These are phyloP conservation scores for Tylopilus plumbeoviolaceoides DNA, from an alignment of 768 basidiomycete genomes.

Conservation along the genomic window DNA sequence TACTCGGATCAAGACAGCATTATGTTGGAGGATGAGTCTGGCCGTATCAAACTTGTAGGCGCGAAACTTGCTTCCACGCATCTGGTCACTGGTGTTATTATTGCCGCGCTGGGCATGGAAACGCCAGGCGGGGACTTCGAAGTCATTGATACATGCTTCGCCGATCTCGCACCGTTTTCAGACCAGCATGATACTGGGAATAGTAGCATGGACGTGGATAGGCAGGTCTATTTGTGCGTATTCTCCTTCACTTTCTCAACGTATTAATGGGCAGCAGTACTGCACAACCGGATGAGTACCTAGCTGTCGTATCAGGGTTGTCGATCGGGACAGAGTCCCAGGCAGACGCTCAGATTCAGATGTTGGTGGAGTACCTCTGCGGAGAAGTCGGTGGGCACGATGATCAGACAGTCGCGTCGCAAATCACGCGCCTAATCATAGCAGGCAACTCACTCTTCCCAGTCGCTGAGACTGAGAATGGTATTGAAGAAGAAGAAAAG, in stretches of 20 bases:
- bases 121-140: constrained; percentile 89
- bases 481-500: constrained; percentile 41
- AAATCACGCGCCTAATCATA: constrained; percentile 81
- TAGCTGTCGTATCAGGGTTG: constrained; percentile 84
- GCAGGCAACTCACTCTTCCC: constrained; percentile 85
- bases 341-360: constrained; percentile 70
- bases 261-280: constrained; percentile 9
- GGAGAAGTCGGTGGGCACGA: constrained; percentile 75
- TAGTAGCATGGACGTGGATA: constrained; percentile 68
- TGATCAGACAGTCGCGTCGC: constrained; percentile 61
- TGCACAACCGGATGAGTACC: constrained; percentile 58
- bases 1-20: constrained; percentile 73
- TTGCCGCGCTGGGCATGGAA: constrained; percentile 88
- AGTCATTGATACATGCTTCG: constrained; percentile 82
- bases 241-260: constrained; percentile 8
- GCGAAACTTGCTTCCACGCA: constrained; percentile 53
- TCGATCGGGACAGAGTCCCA: constrained; percentile 63
- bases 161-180: constrained; percentile 66
- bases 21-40: constrained; percentile 96
- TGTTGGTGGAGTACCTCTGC: constrained; percentile 86
- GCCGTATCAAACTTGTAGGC: constrained; percentile 86
- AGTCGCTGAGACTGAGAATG: constrained; percentile 31
- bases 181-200: constrained; percentile 21
- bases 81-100: constrained; percentile 88
- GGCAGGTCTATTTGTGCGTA: constrained; percentile 30